phyloP scores from a whole-genome alignment of 176 grass and related monocot genomes.

The Phoenix dactylifera region DNA sequence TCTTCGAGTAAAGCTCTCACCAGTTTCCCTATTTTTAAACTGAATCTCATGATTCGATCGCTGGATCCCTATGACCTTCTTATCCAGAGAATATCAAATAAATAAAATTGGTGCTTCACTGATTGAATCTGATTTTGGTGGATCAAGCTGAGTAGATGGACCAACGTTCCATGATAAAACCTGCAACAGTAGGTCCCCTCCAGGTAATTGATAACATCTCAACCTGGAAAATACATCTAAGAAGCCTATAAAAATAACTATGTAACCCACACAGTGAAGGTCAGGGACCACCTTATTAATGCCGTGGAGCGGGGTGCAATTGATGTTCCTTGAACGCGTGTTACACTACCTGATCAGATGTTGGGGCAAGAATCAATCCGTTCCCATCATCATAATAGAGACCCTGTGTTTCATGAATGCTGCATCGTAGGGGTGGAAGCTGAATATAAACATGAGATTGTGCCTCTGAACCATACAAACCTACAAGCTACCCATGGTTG shows the following conservation, averaged over 20 bases:
- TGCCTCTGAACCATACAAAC: slow-evolving; percentile 45
- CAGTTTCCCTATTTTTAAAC: slow-evolving; percentile 84
- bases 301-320: too few relatives aligned
- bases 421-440: slow-evolving; percentile 69
- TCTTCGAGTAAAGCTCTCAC: slow-evolving; percentile 48
- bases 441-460: slow-evolving; percentile 85
- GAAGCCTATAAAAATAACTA: background rate
- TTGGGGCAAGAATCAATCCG: slow-evolving; percentile 82
- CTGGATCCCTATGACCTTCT: slow-evolving; percentile 77
- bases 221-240: background rate
- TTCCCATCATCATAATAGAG: slow-evolving; percentile 88
- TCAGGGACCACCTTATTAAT: too few relatives aligned
- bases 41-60: slow-evolving; percentile 64
- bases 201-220: too few relatives aligned
- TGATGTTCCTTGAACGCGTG: too few relatives aligned
- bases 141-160: slow-evolving; percentile 39
- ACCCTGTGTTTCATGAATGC: slow-evolving; percentile 65
- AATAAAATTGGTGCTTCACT: slow-evolving; percentile 74
- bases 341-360: slow-evolving; percentile 58
- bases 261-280: too few relatives aligned
- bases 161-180: slow-evolving; percentile 82
- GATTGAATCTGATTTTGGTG: slow-evolving; percentile 75
- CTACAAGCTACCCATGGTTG: slow-evolving; percentile 44
- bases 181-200: slow-evolving; percentile 27
- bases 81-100: slow-evolving; percentile 78